Percentiles rank a stretch among this genome's conserved stretches.
phyloP scores from a whole-genome alignment of 78 protist genomes.

The Ministeria vibrans region DNA sequence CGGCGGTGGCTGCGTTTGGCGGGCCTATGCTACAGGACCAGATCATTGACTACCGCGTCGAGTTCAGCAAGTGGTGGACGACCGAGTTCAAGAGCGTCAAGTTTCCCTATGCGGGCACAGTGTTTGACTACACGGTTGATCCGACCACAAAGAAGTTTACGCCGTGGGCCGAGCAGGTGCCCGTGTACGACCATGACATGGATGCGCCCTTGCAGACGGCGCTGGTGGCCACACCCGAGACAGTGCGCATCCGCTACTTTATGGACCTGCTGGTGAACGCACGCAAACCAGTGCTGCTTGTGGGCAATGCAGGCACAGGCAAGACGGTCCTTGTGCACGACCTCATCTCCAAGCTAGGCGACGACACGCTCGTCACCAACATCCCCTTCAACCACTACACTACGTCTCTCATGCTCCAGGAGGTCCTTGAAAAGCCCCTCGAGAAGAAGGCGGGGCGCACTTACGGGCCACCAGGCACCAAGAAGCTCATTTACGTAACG shows the following conservation, averaged over 20 bases:
- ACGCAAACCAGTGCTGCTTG: conserved; percentile 52
- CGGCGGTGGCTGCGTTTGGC: conserved; percentile 77
- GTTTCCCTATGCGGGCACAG: conserved; percentile 27
- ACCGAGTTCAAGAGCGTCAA: conserved; percentile 24
- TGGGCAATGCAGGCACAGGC: conserved; percentile 80
- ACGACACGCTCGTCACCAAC: conserved; percentile 4
- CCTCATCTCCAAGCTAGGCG: conserved; percentile 15
- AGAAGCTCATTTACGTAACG: conserved; percentile 38
- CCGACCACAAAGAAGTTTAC: not conserved
- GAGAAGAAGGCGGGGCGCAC: conserved; percentile 68
- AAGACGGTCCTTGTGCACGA: conserved; percentile 53
- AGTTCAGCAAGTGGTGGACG: conserved; percentile 59
- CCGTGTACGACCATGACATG: conserved; percentile 23
- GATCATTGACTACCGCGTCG: conserved; percentile 36
- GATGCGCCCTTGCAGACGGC: conserved; percentile 12
- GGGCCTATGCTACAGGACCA: conserved; percentile 33
- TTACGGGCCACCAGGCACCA: conserved; percentile 70
- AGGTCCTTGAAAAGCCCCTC: conserved; percentile 52
- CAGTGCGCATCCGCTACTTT: conserved; percentile 23
- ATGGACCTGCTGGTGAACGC: conserved; percentile 12
- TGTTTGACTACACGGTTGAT: conserved; percentile 63
- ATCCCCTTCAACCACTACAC: conserved; percentile 70
- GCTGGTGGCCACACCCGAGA: conserved; percentile 46
- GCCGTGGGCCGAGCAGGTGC: conserved; percentile 46
- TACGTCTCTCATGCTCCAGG: conserved; percentile 38